Conservation (phyloP, 1,139 yeast genomes). For the Scheffersomyces segobiensis region DNA sequence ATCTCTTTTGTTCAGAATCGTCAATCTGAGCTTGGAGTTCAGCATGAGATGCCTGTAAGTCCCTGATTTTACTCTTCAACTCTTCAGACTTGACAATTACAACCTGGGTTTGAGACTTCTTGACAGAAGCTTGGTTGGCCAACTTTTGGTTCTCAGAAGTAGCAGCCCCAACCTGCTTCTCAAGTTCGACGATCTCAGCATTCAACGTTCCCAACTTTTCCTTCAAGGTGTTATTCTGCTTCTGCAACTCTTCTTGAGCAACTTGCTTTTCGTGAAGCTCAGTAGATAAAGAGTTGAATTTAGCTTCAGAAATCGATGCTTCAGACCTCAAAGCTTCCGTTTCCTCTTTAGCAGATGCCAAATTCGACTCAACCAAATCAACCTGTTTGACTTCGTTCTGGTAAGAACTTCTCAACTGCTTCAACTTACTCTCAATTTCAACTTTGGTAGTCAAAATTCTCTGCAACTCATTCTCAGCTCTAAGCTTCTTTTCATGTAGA, state of each 20-base stretch:
- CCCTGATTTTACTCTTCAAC: constrained; percentile 29
- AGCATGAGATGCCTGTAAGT: constrained; percentile 25
- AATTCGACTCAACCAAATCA: constrained; percentile 62
- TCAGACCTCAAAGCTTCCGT: constrained; percentile 74
- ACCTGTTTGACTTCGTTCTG: constrained; percentile 80
- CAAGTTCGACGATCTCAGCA: constrained; percentile 63
- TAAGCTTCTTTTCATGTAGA: constrained; percentile 67
- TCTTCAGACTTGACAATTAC: constrained; percentile 57
- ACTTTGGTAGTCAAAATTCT: constrained; percentile 63
- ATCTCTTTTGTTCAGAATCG: constrained; percentile 17
- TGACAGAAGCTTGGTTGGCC: constrained; percentile 62
- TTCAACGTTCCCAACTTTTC: constrained; percentile 68
- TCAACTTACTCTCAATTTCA: constrained; percentile 71
- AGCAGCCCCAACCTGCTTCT: constrained; percentile 53
- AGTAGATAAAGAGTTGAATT: constrained; percentile 67
- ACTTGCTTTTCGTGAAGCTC: constrained; percentile 64
- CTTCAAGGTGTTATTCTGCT: constrained; percentile 62
- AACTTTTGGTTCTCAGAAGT: constrained; percentile 59
- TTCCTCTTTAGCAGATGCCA: constrained; percentile 64
- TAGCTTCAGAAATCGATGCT: constrained; percentile 78
- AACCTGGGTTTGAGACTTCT: constrained; percentile 67
- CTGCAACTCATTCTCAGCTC: constrained; percentile 75
- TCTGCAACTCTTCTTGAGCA: constrained; percentile 64
- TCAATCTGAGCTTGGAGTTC: constrained; percentile 26
- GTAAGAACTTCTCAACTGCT: constrained; percentile 66